These are phyloP conservation scores for Trypanosoma brucei DNA, from an alignment of 208 protist genomes.

Conservation along the genomic window DNA sequence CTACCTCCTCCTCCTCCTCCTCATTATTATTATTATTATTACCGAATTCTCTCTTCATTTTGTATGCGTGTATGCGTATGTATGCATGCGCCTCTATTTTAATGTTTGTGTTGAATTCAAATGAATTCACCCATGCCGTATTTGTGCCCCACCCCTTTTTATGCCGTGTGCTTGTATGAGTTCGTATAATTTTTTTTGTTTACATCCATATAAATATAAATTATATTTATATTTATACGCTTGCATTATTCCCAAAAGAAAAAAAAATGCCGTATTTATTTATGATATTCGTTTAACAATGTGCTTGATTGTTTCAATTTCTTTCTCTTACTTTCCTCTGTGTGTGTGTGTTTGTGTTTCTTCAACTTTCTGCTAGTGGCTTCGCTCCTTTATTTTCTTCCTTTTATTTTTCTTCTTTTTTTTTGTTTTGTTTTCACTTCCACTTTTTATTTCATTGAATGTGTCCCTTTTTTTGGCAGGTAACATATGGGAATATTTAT, in stretches of 20 bases:
- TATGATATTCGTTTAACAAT: too few relatives aligned
- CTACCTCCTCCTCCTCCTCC: too few relatives aligned
- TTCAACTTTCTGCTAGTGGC: neutral
- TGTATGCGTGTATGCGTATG: neutral
- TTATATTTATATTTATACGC: too few relatives aligned
- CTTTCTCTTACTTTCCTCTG: neutral
- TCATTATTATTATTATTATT: too few relatives aligned
- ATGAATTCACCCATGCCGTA: too few relatives aligned
- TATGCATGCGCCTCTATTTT: neutral
- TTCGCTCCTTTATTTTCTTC: neutral
- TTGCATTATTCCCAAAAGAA: too few relatives aligned
- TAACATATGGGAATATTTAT: neutral
- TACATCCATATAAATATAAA: too few relatives aligned
- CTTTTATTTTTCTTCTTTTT: neutral
- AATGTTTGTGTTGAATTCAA: too few relatives aligned
- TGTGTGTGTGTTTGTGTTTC: conserved; percentile 3
- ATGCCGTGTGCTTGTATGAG: too few relatives aligned
- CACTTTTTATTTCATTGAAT: neutral
- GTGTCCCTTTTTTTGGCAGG: neutral
- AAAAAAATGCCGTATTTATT: too few relatives aligned
- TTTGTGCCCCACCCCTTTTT: too few relatives aligned
- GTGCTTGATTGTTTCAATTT: neutral
- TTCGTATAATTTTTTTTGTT: too few relatives aligned
- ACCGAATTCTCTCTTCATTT: neutral
- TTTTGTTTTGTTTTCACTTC: neutral